These are phyloP conservation scores for Amanita phalloides DNA, from an alignment of 768 basidiomycete species.

Conservation along the genomic window DNA sequence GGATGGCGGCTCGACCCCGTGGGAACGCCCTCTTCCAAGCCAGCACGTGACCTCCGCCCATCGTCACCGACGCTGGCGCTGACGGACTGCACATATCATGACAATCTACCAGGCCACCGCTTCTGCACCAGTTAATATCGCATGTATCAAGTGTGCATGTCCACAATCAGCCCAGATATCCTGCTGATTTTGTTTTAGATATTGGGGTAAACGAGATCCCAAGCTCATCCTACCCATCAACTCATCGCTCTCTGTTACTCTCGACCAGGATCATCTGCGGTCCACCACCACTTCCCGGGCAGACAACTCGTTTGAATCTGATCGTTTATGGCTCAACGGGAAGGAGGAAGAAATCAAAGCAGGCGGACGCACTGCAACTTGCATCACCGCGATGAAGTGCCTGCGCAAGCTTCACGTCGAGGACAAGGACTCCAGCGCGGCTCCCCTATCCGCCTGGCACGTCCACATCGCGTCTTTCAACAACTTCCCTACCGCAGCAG, in stretches of 20 bases:
- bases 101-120: constrained; percentile 73
- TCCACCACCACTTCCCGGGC: constrained; percentile 90
- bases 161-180: neutral
- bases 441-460: constrained; percentile 55
- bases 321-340: constrained; percentile 93
- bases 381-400: constrained; percentile 79
- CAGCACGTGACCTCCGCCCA: constrained; percentile 2
- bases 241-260: constrained; percentile 95
- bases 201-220: constrained; percentile 99
- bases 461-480: constrained; percentile 93
- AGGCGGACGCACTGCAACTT: constrained; percentile 69
- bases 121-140: constrained; percentile 94
- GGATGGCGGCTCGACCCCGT: neutral
- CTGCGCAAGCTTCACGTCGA: constrained; percentile 66
- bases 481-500: constrained; percentile 99
- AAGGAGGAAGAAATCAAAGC: constrained; percentile 81
- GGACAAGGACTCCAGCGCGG: constrained; percentile 34
- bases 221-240: constrained; percentile 94
- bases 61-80: neutral
- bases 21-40: neutral
- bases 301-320: constrained; percentile 60
- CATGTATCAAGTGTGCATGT: constrained; percentile 79
- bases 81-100: constrained; percentile 26
- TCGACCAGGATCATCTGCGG: constrained; percentile 91
- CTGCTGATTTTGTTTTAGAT: constrained; percentile 34